phyloP scores from a whole-genome alignment of 192 early-diverging fungal species.

The Cetraspora pellucida region DNA sequence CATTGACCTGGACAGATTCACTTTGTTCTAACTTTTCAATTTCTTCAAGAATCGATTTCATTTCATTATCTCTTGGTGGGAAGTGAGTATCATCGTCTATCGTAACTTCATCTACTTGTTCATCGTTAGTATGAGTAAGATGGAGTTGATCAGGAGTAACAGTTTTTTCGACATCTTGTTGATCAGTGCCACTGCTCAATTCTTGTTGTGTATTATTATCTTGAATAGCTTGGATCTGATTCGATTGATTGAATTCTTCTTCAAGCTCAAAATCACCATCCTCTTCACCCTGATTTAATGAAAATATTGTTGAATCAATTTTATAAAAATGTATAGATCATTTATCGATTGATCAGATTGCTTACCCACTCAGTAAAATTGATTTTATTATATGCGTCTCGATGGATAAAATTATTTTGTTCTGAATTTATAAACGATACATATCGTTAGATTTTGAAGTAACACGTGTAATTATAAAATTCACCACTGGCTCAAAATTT shows the following conservation, averaged over 20 bases:
- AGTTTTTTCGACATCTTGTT: neutral
- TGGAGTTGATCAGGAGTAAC: neutral
- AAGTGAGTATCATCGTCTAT: neutral
- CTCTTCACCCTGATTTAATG: conserved; percentile 19
- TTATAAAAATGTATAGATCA: too few species aligned
- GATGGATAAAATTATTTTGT: too few species aligned
- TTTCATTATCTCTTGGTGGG: neutral
- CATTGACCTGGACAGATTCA: conserved; percentile 1
- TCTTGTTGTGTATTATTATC: neutral
- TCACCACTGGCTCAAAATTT: too few species aligned
- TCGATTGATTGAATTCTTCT: neutral
- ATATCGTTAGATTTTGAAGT: too few species aligned
- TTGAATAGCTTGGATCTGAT: neutral
- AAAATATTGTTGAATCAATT: too few species aligned
- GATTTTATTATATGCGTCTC: too few species aligned
- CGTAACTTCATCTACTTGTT: neutral
- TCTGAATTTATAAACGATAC: too few species aligned
- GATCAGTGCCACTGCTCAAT: neutral
- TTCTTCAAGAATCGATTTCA: neutral
- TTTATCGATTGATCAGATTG: too few species aligned
- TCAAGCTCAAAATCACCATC: conserved; percentile 36
- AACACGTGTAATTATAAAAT: too few species aligned
- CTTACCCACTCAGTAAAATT: too few species aligned
- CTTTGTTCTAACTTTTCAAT: neutral
- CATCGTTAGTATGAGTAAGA: neutral